Base-by-base conservation (phyloP, 495 filamentous ascomycete species). In the Xylaria intraflava region DNA sequence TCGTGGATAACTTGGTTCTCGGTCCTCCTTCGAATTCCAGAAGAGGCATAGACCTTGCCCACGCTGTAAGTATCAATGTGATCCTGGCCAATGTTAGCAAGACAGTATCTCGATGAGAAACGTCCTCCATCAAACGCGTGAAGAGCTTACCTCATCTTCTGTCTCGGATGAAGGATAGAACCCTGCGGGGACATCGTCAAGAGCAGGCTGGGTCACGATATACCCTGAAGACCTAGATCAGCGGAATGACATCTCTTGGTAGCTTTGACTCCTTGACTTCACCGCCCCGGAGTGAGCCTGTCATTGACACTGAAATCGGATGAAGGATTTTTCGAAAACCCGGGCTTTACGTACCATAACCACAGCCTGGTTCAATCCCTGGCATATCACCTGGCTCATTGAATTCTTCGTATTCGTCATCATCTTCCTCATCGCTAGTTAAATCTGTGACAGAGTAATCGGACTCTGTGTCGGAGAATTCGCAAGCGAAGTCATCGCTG, bases 31-130 rank as follows among this genome's bases (percentile, higher is more conserved):
- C 88, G 79, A 49, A 96, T 82, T 8, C 92, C 92, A 16, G 89
- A 94, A 1, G 89, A 95, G 16, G 91, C 92, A 53, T 94, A 87
- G 26, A 96, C 74, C 56, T 88, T 84, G 10, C 92, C 92, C 2
- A 97, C 72, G 8, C 79, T 78, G 60, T 88, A 89, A 0, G 83
- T 86, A 40, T 83, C 78, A 3, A 92, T 76, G 33, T 80, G 74
- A 62, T 96, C 90, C 59, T 66, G 29, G 2, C 3, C 84, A 24
- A 14, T 6, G 24, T 64, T 46, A 65, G 46, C 27, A 55, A 5
- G 86, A 5, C n/a, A 23, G 10, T 29, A 24, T 20, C n/a, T 23
- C 17, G 33, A 12, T 1, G 16, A 19, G 23, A 9, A 11, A 41
- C 26, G 16, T 33, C 36, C 6, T 7, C 11, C 43, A 5, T 19